Base-by-base conservation (phyloP, 2,329 filamentous ascomycete genomes). In the Diaporthe sp. region DNA sequence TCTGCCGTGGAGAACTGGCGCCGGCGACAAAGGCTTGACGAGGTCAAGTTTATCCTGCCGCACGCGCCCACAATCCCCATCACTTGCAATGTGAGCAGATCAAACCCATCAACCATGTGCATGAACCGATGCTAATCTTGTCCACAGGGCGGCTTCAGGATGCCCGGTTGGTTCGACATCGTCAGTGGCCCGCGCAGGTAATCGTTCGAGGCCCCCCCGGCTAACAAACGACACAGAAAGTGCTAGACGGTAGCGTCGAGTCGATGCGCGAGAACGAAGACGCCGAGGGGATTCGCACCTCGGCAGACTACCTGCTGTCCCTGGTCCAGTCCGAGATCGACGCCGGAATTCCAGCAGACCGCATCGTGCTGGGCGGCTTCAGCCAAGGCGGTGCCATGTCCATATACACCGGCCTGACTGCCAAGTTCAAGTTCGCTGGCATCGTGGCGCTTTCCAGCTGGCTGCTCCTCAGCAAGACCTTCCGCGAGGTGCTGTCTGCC, bases 21-120 rank as follows among this genome's bases (percentile, higher is more conserved):
- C 73, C 89, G 93, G 46, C 90, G 94, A 70, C 90, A 92, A 83
- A 93, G 93, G 81, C 95, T 98, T 78, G 91, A 95, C 75, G 94
- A 98, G 85, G 94, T 98, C 83, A 94, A 96, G 82, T 98, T 98
- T 84, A 91, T 99, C 81, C 93, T 99, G 84, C 97, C 97, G 22
- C 94, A 98, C 86, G 97, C 97, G 39, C 95, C 96, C 7, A 86
- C 85, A 51, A 97, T 98, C 72, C 95, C 95, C 44, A 95, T 98
- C 82, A 96, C 95, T n/a, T 80, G 80, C 79, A 84, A 85, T 77
- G 93, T 95, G 13, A 12, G 28, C 15, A 19, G 2, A 17, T 15
- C 7, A 22, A 22, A 22, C 42, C 44, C 55, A 28, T 44, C 6
- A 51, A 37, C 46, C 55, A 13, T 10, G 57, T 12, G 73, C 78